Evolutionary conservation across 108 stramenopile species (phyloP).

Genomic region (Nitzschia palea): DNA sequence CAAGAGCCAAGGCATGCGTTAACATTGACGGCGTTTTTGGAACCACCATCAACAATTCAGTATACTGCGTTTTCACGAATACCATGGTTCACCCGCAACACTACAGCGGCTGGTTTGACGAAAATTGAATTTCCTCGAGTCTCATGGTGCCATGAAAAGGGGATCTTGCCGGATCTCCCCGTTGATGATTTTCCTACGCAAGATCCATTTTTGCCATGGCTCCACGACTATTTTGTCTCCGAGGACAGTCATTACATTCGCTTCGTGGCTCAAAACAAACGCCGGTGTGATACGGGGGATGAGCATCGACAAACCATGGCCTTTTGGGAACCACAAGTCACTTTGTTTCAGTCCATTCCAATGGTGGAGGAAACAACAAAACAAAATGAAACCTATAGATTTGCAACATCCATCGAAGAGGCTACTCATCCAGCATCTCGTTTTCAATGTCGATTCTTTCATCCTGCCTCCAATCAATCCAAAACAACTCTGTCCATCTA

Average conservation of each 20-base stretch:
- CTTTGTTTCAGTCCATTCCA: slow-evolving; percentile 66
- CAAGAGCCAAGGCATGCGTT: too few relatives aligned
- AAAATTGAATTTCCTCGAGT: slow-evolving; percentile 9
- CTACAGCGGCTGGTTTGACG: not conserved
- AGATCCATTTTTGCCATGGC: slow-evolving; percentile 85
- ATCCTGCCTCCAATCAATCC: not conserved
- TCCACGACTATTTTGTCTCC: slow-evolving; percentile 72
- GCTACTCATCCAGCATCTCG: slow-evolving; percentile 61
- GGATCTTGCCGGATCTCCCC: slow-evolving; percentile 52
- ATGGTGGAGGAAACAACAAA: slow-evolving; percentile 21
- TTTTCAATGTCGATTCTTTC: slow-evolving; percentile 76
- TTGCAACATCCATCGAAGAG: slow-evolving; percentile 43
- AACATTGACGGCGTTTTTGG: slow-evolving; percentile 34
- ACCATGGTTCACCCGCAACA: not conserved
- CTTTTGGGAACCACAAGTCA: slow-evolving; percentile 67
- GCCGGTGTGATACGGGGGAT: slow-evolving; percentile 62
- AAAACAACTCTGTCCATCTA: slow-evolving; percentile 53
- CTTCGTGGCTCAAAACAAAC: slow-evolving; percentile 80
- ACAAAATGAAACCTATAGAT: slow-evolving; percentile 12
- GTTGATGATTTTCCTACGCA: slow-evolving; percentile 58
- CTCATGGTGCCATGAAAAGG: not conserved
- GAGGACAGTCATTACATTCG: slow-evolving; percentile 47
- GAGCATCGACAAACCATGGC: slow-evolving; percentile 33
- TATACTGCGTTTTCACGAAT: not conserved
- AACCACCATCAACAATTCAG: slow-evolving; percentile 13